Conservation (phyloP, 73 alveolate genomes). For the Paramecium caudatum region DNA sequence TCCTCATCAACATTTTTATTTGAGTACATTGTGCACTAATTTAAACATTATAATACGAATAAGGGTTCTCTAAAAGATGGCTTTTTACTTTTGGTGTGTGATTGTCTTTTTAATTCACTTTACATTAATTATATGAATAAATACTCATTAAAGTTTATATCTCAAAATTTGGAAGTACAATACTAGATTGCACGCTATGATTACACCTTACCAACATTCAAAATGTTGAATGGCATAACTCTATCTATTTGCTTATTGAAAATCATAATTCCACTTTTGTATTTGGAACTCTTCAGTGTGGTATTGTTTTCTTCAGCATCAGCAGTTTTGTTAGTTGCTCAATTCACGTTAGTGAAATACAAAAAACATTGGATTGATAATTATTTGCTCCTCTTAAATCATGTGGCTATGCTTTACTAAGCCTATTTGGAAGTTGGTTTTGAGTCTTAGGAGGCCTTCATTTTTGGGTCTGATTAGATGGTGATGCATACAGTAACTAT, state of each 20-base stretch:
- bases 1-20: background rate
- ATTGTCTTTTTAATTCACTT: too few relatives aligned
- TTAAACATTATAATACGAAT: background rate
- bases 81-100: too few relatives aligned
- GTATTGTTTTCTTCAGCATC: background rate
- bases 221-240: background rate
- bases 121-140: slow-evolving; percentile 21
- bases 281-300: background rate
- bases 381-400: background rate
- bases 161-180: background rate
- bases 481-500: background rate
- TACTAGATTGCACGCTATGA: background rate
- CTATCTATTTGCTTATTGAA: background rate
- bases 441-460: slow-evolving; percentile 9
- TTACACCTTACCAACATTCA: background rate
- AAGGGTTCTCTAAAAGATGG: too few relatives aligned
- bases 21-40: background rate
- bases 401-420: background rate
- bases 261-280: slow-evolving; percentile 11
- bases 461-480: background rate
- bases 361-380: slow-evolving; percentile 1
- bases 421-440: background rate
- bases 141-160: background rate
- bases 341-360: background rate
- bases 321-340: background rate